Percentiles rank a stretch among this genome's conserved stretches.
phyloP scores from a whole-genome alignment of 805 yeast species.

The Lipomyces sp. region DNA sequence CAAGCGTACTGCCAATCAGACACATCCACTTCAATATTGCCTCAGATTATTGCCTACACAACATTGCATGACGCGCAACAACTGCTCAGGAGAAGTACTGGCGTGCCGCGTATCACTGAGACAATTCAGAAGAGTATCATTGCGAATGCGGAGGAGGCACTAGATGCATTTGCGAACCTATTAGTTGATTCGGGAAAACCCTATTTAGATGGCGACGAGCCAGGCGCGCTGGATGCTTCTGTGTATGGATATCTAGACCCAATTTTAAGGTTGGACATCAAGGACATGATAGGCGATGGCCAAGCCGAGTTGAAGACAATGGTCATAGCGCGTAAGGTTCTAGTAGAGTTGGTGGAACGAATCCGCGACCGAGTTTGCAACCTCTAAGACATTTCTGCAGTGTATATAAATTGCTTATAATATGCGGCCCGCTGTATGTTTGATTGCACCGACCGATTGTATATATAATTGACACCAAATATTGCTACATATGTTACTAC shows the following conservation, averaged over 20 bases:
- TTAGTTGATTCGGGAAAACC: neutral
- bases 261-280: slow-evolving; percentile 15
- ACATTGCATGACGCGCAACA: slow-evolving; percentile 8
- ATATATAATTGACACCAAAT: neutral
- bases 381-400: neutral
- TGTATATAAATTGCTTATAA: slow-evolving; percentile 1
- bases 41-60: slow-evolving; percentile 1
- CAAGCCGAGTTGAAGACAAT: slow-evolving; percentile 20
- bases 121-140: slow-evolving; percentile 8
- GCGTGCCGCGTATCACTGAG: slow-evolving; percentile 7
- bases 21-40: slow-evolving; percentile 8
- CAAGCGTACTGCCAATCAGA: neutral
- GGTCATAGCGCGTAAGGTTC: slow-evolving; percentile 11
- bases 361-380: slow-evolving; percentile 5
- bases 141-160: slow-evolving; percentile 29
- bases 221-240: slow-evolving; percentile 29
- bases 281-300: slow-evolving; percentile 5
- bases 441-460: neutral
- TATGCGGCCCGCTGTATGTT: neutral
- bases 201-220: slow-evolving; percentile 9
- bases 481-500: neutral
- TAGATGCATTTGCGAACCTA: slow-evolving; percentile 27
- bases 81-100: slow-evolving; percentile 7
- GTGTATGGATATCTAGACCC: slow-evolving; percentile 28
- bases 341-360: slow-evolving; percentile 14